Percentiles rank a stretch among this genome's conserved stretches.
Evolutionary conservation across 2,329 filamentous ascomycete species (phyloP).

Genomic region (Emmonsiellopsis sp.): DNA sequence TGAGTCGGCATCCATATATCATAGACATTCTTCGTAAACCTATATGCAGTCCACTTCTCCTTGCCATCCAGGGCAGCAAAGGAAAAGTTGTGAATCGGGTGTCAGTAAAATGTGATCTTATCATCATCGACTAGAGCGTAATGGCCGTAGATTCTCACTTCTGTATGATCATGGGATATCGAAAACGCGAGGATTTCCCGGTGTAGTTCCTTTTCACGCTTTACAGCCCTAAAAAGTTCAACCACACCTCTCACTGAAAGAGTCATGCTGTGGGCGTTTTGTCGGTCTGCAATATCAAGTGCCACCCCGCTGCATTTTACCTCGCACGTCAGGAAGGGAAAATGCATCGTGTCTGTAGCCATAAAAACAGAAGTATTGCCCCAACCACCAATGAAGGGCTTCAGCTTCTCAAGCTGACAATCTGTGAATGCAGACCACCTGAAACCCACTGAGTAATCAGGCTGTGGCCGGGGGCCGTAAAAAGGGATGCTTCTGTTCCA

Average conservation of each 20-base stretch:
- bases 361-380: constrained; percentile 34
- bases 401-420: constrained; percentile 34
- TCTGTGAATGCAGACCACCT: constrained; percentile 33
- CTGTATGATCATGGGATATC: constrained; percentile 21
- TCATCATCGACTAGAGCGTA: constrained; percentile 29
- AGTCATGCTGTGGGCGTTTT: constrained; percentile 19
- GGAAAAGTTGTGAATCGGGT: constrained; percentile 25
- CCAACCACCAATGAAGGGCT: constrained; percentile 21
- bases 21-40: constrained; percentile 28
- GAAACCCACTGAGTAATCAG: no score
- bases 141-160: constrained; percentile 32
- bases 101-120: constrained; percentile 28
- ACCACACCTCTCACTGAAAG: constrained; percentile 25
- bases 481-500: constrained; percentile 24
- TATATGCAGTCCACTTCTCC: constrained; percentile 27
- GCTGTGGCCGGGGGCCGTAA: constrained; percentile 21
- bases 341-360: constrained; percentile 39
- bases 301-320: constrained; percentile 35
- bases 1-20: constrained; percentile 21
- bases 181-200: constrained; percentile 33
- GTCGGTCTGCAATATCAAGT: constrained; percentile 22
- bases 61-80: constrained; percentile 24
- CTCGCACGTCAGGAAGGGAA: constrained; percentile 42
- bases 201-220: constrained; percentile 24
- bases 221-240: constrained; percentile 27